Base-by-base conservation (phyloP, 192 early-diverging fungal genomes). In the Linnemannia exigua region DNA sequence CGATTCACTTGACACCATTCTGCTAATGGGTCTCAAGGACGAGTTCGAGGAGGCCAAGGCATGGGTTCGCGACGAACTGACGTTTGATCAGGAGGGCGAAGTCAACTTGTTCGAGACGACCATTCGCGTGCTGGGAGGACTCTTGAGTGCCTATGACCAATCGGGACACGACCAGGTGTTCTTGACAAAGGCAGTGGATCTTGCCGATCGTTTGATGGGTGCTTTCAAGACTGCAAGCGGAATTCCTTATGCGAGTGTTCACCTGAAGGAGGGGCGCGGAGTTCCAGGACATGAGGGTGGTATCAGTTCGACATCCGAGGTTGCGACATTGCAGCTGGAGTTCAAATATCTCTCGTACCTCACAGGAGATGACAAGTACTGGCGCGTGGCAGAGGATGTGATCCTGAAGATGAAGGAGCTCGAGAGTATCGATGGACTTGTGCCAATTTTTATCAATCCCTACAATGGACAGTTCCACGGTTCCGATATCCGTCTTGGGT, bases 31-130 rank as follows among this genome's bases (percentile, higher is more conserved):
- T 20, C 88, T 96, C 54, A 89, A 88, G 1, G 88, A 93, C 11
- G 96, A 98, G 74, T 98, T 95, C 79, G 63, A 88, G 17, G 88
- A 94, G 71, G 95, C 94, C 12, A 89, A 91, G 22, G 87, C 84
- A 51, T 95, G 93, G 92, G 91, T 97, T 16, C 72, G 66, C 0
- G 89, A 79, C 3, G 81, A 87, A 31, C 79, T 98, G 2, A 87
- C 91, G 41, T 97, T 94, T 88, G 89, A 94, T 71, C 91, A 94
- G 67, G 79, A 93, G 75, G 93, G 91, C 22, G 88, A 93, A 69
- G 92, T 94, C 38, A 94, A 93, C 77, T 83, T 97, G 44, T 97
- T 97, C 84, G 97, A 98, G 88, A 95, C 95, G 28, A 96, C 94
- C 1, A 97, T 97, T 76, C 91, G 97, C 25, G 94, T 96, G 15